These are phyloP conservation scores for Talaromyces sp. DNA, from an alignment of 2,329 filamentous ascomycete species.

Conservation along the genomic window DNA sequence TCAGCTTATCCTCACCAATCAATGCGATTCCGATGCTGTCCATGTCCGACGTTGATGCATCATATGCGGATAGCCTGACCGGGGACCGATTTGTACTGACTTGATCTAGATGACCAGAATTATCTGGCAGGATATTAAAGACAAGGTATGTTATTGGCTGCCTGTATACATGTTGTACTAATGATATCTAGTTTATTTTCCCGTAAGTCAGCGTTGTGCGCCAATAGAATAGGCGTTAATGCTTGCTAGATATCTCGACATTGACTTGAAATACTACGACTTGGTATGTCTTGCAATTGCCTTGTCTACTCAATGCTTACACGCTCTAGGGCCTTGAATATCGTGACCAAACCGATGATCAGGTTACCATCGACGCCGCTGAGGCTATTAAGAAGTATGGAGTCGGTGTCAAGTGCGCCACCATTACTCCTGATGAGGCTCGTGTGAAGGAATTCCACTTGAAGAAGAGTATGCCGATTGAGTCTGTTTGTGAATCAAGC, in stretches of 20 bases:
- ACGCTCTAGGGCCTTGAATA: slow-evolving; percentile 69
- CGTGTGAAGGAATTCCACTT: slow-evolving; percentile 97
- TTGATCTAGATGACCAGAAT: slow-evolving; percentile 81
- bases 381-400: slow-evolving; percentile 99
- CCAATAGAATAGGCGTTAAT: background rate
- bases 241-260: slow-evolving; percentile 70
- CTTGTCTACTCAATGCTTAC: background rate
- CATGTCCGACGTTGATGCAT: slow-evolving; percentile 7
- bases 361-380: slow-evolving; percentile 91
- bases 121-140: slow-evolving; percentile 99
- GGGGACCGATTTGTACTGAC: slow-evolving; percentile 14
- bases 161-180: background rate
- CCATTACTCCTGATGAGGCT: slow-evolving; percentile 96
- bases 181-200: slow-evolving; percentile 66
- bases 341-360: slow-evolving; percentile 91
- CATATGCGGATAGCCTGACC: slow-evolving; percentile 22
- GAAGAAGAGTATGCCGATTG: slow-evolving; percentile 76
- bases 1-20: slow-evolving; percentile 22
- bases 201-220: slow-evolving; percentile 49
- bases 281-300: slow-evolving; percentile 46
- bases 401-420: slow-evolving; percentile 98
- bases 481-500: background rate
- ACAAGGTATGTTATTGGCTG: slow-evolving; percentile 59
- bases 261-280: slow-evolving; percentile 98
- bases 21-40: slow-evolving; percentile 2